Conservation (phyloP, 768 basidiomycete species). For the Rhodotorula graminis region DNA sequence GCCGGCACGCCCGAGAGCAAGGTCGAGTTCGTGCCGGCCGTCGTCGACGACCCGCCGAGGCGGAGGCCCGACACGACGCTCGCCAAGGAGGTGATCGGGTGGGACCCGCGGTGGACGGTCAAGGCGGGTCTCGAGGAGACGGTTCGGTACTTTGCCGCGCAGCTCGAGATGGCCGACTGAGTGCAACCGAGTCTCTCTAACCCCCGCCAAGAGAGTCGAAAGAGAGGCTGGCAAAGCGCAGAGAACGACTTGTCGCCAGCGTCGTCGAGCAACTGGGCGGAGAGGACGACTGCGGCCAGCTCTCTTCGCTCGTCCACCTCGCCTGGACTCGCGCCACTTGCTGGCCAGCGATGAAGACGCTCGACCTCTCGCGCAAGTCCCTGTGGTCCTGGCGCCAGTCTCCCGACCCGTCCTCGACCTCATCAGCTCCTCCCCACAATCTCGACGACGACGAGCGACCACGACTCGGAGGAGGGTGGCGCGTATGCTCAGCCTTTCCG, state of each 20-base stretch:
- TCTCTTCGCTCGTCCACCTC: neutral
- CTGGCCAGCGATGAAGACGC: neutral
- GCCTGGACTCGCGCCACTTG: too few relatives aligned
- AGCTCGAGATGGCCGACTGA: conserved; percentile 2
- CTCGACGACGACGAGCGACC: neutral
- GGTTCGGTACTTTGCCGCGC: conserved; percentile 82
- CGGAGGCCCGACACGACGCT: conserved; percentile 86
- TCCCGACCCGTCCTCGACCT: neutral
- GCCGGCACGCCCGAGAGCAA: conserved; percentile 43
- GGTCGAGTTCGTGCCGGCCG: conserved; percentile 73
- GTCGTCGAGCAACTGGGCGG: too few relatives aligned
- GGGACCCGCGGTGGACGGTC: conserved; percentile 92
- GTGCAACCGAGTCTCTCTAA: too few relatives aligned
- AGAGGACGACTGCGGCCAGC: too few relatives aligned
- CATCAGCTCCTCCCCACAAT: neutral
- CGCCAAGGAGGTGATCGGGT: conserved; percentile 73
- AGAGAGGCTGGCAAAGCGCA: too few relatives aligned
- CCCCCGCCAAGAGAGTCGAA: too few relatives aligned
- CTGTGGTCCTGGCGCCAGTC: conserved; percentile 13
- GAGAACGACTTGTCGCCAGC: too few relatives aligned
- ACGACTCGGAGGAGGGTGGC: neutral
- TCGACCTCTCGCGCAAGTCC: neutral
- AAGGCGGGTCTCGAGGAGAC: conserved; percentile 92
- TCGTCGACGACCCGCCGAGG: conserved; percentile 89
- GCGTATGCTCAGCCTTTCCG: conserved; percentile 5